Evolutionary conservation across 768 basidiomycete genomes (phyloP).

Genomic region (Mycena metata): DNA sequence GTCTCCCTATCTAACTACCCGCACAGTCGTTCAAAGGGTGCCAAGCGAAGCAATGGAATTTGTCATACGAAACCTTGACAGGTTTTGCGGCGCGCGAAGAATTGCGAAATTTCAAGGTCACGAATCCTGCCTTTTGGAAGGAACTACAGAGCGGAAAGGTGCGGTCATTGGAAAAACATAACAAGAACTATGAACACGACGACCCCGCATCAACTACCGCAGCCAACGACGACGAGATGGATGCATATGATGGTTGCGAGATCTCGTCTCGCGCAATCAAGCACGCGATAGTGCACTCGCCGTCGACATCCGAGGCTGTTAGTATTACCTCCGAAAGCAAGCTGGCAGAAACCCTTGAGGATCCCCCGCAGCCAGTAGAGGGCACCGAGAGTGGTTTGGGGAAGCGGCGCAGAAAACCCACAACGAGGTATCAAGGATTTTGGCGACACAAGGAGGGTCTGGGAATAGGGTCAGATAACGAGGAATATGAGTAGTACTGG

Average conservation of each 20-base stretch:
- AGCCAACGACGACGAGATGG: not conserved
- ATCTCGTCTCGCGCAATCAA: no score
- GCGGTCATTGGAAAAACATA: not conserved
- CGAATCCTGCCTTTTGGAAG: slow-evolving; percentile 32
- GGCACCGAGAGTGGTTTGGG: no score
- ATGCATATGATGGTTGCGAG: not conserved
- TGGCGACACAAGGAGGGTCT: no score
- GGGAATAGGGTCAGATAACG: no score
- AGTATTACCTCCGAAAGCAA: no score
- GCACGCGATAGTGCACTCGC: no score
- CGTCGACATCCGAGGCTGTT: no score
- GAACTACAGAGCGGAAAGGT: slow-evolving; percentile 30
- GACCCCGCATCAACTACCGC: not conserved
- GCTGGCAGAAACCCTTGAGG: no score
- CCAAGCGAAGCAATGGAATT: slow-evolving; percentile 42
- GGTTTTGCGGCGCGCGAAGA: slow-evolving; percentile 32
- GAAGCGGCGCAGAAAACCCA: no score
- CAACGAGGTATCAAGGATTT: no score
- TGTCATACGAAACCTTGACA: slow-evolving; percentile 45
- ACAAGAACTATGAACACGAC: not conserved
- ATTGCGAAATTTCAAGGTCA: slow-evolving; percentile 29
- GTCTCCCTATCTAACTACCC: not conserved
- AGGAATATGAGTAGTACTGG: no score
- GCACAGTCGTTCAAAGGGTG: slow-evolving; percentile 46
- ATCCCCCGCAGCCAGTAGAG: no score